These are phyloP conservation scores for Dactylella cylindrospora DNA, from an alignment of 2,329 filamentous ascomycete species.

Conservation along the genomic window DNA sequence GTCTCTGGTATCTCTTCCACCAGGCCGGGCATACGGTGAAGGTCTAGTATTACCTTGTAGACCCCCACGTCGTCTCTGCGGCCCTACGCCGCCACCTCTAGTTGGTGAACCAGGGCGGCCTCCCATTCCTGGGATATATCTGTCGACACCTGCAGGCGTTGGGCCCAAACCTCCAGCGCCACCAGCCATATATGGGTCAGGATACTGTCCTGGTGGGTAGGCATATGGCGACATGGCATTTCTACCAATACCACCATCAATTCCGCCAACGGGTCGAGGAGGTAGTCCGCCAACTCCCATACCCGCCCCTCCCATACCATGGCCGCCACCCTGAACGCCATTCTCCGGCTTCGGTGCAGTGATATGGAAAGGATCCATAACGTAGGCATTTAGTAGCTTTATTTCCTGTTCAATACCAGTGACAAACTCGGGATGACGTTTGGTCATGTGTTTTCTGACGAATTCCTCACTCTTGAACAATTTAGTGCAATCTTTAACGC, in stretches of 20 bases:
- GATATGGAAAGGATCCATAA: constrained; percentile 90
- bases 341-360: constrained; percentile 74
- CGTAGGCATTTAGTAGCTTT: constrained; percentile 88
- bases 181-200: constrained; percentile 44
- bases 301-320: constrained; percentile 48
- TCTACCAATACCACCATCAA: constrained; percentile 19
- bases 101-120: constrained; percentile 42
- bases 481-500: constrained; percentile 92
- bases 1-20: constrained; percentile 36
- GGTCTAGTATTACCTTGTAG: constrained; percentile 32
- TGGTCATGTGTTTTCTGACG: constrained; percentile 97
- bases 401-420: constrained; percentile 80
- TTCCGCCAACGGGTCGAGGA: constrained; percentile 19
- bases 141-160: constrained; percentile 47
- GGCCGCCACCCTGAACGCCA: constrained; percentile 61
- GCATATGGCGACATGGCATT: constrained; percentile 39
- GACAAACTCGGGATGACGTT: constrained; percentile 87
- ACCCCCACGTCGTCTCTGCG: constrained; percentile 36
- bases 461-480: constrained; percentile 96
- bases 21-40: constrained; percentile 37
- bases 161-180: constrained; percentile 45
- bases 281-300: constrained; percentile 47
- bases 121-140: constrained; percentile 45
- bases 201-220: constrained; percentile 44
- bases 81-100: constrained; percentile 37